phyloP scores from a whole-genome alignment of 306 rosid genomes.

The Boehmeria nivea region DNA sequence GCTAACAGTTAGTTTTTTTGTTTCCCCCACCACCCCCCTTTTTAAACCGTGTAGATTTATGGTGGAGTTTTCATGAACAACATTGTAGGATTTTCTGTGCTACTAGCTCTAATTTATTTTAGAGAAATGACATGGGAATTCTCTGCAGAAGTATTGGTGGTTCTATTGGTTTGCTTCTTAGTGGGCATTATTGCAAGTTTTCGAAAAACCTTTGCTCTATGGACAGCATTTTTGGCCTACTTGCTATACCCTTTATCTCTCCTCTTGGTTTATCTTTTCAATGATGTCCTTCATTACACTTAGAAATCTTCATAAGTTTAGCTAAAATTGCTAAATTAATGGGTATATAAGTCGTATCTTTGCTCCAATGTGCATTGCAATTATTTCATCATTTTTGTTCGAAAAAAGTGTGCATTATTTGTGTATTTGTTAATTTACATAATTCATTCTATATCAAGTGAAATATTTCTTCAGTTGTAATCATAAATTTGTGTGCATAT shows the following conservation, averaged over 20 bases:
- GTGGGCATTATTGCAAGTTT: constrained; percentile 41
- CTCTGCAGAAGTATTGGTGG: constrained; percentile 56
- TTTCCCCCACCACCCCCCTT: no score
- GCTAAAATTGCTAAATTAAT: no score
- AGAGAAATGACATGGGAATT: constrained; percentile 53
- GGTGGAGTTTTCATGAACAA: constrained; percentile 74
- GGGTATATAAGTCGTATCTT: no score
- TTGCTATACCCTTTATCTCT: constrained; percentile 40
- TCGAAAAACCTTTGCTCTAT: constrained; percentile 38
- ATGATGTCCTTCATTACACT: constrained; percentile 29
- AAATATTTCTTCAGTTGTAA: no score
- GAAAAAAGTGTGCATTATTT: no score
- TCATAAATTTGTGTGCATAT: no score
- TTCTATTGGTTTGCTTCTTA: constrained; percentile 41
- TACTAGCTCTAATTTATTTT: constrained; percentile 41
- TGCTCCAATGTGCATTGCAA: no score
- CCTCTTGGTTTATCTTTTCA: constrained; percentile 40
- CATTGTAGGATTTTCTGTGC: constrained; percentile 49
- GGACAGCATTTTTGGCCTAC: constrained; percentile 48
- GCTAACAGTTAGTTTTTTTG: no score
- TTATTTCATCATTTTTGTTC: no score
- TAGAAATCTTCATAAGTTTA: neutral
- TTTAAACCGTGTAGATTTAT: constrained; percentile 61
- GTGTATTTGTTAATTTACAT: no score
- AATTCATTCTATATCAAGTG: no score